Conservation (phyloP, 2,329 filamentous ascomycete species). For the Pestalotiopsis sp. region DNA sequence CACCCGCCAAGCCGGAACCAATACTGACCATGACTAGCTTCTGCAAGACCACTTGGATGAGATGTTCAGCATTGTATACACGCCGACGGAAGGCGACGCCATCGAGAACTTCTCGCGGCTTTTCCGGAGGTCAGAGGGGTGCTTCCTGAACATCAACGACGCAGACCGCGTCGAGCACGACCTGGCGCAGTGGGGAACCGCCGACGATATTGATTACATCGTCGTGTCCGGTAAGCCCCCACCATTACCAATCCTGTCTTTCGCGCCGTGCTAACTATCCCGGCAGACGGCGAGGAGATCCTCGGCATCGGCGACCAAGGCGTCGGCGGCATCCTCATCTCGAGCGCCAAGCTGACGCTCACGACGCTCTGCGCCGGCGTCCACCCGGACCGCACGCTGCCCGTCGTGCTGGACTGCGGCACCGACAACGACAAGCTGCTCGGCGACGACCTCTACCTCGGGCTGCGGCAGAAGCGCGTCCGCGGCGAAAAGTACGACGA, state of each 20-base stretch:
- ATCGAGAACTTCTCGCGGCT: constrained; percentile 82
- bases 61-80: constrained; percentile 91
- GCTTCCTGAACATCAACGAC: constrained; percentile 76
- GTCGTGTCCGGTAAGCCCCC: constrained; percentile 71
- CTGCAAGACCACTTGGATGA: constrained; percentile 79
- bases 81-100: constrained; percentile 86
- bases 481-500: constrained; percentile 74
- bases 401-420: constrained; percentile 83
- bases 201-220: constrained; percentile 84
- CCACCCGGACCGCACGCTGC: constrained; percentile 76
- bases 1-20: no score
- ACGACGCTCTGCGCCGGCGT: constrained; percentile 88
- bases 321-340: constrained; percentile 82
- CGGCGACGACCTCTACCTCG: constrained; percentile 78
- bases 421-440: constrained; percentile 79
- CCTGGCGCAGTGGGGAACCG: constrained; percentile 67
- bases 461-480: constrained; percentile 67
- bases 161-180: constrained; percentile 66
- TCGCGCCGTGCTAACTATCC: constrained; percentile 22
- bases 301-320: constrained; percentile 90
- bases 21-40: constrained; percentile 47
- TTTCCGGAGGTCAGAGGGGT: constrained; percentile 79
- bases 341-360: constrained; percentile 78
- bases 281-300: constrained; percentile 66
- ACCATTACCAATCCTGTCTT: no score